Evolutionary conservation across 495 filamentous ascomycete genomes (phyloP), one percentile per base, ranked within the genome.

Genomic region (Penicillium daleae): DNA sequence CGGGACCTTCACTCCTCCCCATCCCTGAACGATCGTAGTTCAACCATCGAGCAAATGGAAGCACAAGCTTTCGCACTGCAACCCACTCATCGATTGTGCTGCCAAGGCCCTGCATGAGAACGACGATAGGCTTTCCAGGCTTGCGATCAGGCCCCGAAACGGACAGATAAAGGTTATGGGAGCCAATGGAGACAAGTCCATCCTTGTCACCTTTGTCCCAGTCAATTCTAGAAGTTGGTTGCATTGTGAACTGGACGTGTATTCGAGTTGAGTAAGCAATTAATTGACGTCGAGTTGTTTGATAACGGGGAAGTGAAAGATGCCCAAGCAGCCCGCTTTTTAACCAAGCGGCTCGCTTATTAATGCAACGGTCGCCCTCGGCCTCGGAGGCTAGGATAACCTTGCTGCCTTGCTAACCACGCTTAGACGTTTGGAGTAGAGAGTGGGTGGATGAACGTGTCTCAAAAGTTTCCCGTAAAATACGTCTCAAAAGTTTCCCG

Each of bases 61-160:
- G 33, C 49, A 77, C 63, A 35, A 60, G 59, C 31, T 48, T 46
- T 39, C 64, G 64, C 37, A 78, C 65, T 42, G 55, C 62, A 52
- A 75, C 67, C 74, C 74, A 77, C 13, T 70, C 48, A 52, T 71
- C 71, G 52, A 68, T 66, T 35, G 74, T 72, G 60, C 68, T 74
- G 60, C 74, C 73, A n/a, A 74, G 59, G 59, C 76, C 76, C 39
- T 75, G 71, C 63, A 78, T 77, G 64, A 74, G 71, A 52, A 78
- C 71, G 31, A 77, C 56, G 19, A 78, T 62, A 29, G 68, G 68
- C 52, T 62, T 22, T 31, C 58, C 62, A 26, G 68, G 62, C 55
- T 54, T 52, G 56, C 68, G 68, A 56, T 48, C 52, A 7, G 66
- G 68, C 48, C 68, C 68, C 29, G 62, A 66, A 51, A 62, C 61